These are phyloP conservation scores for Ascochyta pisi DNA, from an alignment of 2,329 filamentous ascomycete species.

Conservation along the genomic window DNA sequence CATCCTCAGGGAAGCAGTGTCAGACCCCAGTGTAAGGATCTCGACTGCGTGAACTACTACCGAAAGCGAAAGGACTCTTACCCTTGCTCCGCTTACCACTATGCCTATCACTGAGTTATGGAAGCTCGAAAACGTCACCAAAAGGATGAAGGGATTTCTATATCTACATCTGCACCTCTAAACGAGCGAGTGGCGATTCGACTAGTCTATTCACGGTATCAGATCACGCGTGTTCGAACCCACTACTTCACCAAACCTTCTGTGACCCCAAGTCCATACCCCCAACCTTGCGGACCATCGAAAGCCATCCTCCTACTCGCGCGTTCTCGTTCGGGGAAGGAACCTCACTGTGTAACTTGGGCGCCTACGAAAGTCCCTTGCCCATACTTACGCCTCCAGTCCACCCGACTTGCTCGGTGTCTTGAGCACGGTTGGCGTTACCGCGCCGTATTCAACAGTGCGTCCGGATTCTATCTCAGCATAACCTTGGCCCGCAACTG, in stretches of 20 bases:
- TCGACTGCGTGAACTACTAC: conserved; percentile 22
- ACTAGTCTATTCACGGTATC: neutral
- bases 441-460: neutral
- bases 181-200: too few species aligned
- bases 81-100: neutral
- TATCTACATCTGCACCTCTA: too few species aligned
- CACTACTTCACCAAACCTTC: neutral
- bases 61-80: conserved; percentile 17
- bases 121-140: too few species aligned
- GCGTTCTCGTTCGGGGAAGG: neutral
- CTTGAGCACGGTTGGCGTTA: neutral
- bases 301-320: neutral
- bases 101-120: neutral
- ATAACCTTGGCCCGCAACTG: neutral
- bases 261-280: neutral
- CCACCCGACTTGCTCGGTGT: neutral
- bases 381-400: neutral
- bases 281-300: neutral
- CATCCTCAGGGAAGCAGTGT: conserved; percentile 21
- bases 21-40: conserved; percentile 23
- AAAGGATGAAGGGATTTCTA: too few species aligned
- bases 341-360: neutral
- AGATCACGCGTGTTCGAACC: neutral
- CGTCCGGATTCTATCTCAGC: neutral
- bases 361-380: neutral